These are phyloP conservation scores for Fagopyrum esculentum DNA, from an alignment of 148 eudicot genomes.

Conservation along the genomic window DNA sequence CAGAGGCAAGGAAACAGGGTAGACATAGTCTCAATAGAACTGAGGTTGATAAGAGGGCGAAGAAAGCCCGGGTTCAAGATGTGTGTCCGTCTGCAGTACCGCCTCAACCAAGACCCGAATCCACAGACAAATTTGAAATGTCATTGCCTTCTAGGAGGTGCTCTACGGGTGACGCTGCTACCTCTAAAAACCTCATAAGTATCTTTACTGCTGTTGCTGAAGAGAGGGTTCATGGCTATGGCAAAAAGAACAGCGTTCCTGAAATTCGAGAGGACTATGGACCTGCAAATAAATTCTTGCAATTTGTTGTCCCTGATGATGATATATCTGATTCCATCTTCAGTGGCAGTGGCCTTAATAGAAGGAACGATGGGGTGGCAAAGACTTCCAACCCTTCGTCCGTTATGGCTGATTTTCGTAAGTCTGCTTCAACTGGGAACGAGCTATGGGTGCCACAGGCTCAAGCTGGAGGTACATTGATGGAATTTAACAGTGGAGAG, in stretches of 20 bases:
- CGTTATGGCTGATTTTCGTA: background rate
- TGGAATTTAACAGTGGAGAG: background rate
- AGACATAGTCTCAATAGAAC: background rate
- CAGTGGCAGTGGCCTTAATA: background rate
- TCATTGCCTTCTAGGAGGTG: background rate
- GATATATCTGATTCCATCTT: slow-evolving; percentile 1
- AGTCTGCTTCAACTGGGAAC: background rate
- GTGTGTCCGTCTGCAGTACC: background rate
- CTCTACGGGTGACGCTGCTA: background rate
- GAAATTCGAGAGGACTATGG: background rate
- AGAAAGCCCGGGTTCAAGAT: background rate
- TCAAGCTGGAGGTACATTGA: background rate
- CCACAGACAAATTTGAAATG: background rate
- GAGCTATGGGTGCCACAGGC: background rate
- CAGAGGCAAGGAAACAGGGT: background rate
- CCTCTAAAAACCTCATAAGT: background rate
- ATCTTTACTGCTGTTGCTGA: background rate
- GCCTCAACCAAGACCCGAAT: slow-evolving; percentile 1
- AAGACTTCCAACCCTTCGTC: background rate
- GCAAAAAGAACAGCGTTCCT: background rate
- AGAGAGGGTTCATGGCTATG: background rate
- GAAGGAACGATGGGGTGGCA: background rate
- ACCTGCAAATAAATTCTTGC: slow-evolving; percentile 1
- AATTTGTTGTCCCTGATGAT: background rate
- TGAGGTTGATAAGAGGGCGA: slow-evolving; percentile 1